These are phyloP conservation scores for Phytophthora quininea DNA, from an alignment of 352 stramenopile genomes.

Conservation along the genomic window DNA sequence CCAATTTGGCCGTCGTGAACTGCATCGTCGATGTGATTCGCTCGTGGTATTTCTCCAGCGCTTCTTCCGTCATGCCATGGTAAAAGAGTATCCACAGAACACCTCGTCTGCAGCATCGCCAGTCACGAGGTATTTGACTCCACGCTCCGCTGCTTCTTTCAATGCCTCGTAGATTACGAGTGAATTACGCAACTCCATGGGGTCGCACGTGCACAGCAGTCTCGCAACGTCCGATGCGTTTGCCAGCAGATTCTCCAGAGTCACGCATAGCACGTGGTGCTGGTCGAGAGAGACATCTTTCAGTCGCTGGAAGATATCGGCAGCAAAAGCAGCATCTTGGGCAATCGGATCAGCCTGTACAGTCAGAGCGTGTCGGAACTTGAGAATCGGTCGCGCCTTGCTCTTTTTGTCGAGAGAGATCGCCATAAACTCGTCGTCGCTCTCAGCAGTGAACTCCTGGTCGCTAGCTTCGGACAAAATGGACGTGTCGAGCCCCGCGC, in stretches of 20 bases:
- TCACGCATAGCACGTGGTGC: conserved; percentile 65
- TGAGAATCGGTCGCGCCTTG: conserved; percentile 47
- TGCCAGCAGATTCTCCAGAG: conserved; percentile 59
- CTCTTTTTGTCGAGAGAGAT: conserved; percentile 51
- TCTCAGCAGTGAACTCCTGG: conserved; percentile 33
- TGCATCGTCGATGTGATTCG: conserved; percentile 83
- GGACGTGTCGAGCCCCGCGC: conserved; percentile 73
- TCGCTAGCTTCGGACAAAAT: conserved; percentile 67
- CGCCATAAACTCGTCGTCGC: conserved; percentile 23
- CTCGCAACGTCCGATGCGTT: conserved; percentile 48
- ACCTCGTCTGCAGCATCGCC: conserved; percentile 89
- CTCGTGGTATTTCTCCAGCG: conserved; percentile 70
- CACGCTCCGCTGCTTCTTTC: conserved; percentile 47
- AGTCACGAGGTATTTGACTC: conserved; percentile 73
- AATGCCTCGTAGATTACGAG: conserved; percentile 85
- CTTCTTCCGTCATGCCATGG: conserved; percentile 58
- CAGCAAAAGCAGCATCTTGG: conserved; percentile 50
- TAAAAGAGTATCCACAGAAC: conserved; percentile 91
- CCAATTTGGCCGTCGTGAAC: conserved; percentile 82
- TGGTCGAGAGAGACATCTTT: conserved; percentile 47
- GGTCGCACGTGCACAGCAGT: conserved; percentile 75
- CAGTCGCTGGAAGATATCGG: conserved; percentile 51
- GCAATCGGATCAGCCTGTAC: conserved; percentile 52
- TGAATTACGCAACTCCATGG: conserved; percentile 89
- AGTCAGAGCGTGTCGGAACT: conserved; percentile 59